phyloP scores from a whole-genome alignment of 257 asterid genomes.

The Lavandula angustifolia region DNA sequence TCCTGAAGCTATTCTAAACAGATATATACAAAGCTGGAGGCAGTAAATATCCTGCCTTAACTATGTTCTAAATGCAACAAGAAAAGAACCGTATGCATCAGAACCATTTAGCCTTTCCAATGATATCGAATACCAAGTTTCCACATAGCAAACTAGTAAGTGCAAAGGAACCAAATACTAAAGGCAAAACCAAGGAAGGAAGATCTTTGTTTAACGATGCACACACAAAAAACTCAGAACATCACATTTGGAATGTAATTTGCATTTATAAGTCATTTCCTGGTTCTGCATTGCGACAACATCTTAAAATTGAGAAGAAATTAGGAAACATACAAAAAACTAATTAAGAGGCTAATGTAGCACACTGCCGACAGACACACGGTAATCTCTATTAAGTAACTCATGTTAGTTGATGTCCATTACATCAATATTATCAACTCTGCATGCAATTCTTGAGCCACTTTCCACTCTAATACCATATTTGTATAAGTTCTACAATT shows the following conservation, averaged over 20 bases:
- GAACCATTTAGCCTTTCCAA: conserved; percentile 21
- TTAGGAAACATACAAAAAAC: background rate
- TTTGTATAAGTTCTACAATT: background rate
- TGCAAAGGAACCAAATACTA: conserved; percentile 10
- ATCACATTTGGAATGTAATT: background rate
- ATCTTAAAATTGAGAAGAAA: conserved; percentile 6
- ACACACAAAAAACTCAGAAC: background rate
- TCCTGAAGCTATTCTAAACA: background rate
- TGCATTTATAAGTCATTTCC: conserved; percentile 1
- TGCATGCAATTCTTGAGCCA: background rate
- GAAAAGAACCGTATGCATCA: conserved; percentile 3
- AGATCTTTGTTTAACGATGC: background rate
- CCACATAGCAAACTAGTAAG: background rate
- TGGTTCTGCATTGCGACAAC: background rate
- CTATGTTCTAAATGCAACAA: background rate
- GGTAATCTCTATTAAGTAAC: background rate
- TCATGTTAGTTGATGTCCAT: background rate
- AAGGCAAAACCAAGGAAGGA: conserved; percentile 3
- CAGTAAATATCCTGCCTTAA: conserved; percentile 9
- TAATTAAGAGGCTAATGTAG: conserved; percentile 2
- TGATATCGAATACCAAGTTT: conserved; percentile 15
- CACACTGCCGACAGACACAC: background rate
- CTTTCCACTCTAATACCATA: conserved; percentile 1
- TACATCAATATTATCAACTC: conserved; percentile 1
- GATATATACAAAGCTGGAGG: background rate